A percentile compares a stretch with the other conserved stretches of the same genome.
Evolutionary conservation across 495 filamentous ascomycete species (phyloP).

Genomic region (Talaromyces ruber): DNA sequence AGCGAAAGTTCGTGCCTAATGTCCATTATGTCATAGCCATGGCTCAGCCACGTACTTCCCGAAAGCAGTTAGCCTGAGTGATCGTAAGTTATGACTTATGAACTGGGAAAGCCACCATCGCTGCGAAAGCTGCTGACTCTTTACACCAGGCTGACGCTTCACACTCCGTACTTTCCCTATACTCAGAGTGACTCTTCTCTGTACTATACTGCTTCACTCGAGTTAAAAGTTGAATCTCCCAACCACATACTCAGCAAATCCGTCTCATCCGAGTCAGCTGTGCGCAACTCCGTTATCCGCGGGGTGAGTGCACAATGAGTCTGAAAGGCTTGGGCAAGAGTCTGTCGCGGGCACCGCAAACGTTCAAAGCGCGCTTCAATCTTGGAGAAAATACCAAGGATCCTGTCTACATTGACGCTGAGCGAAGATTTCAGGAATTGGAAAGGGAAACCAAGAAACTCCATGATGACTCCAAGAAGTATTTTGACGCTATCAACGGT

Average conservation of each 20-base stretch:
- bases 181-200: background rate
- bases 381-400: conserved; percentile 90
- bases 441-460: conserved; percentile 94
- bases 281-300: background rate
- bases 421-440: conserved; percentile 87
- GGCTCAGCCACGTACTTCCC: background rate
- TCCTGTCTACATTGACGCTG: conserved; percentile 87
- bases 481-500: conserved; percentile 95
- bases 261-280: background rate
- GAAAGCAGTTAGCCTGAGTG: background rate
- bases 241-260: background rate
- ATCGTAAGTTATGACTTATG: background rate
- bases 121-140: background rate
- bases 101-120: background rate
- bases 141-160: background rate
- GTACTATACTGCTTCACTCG: background rate
- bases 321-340: conserved; percentile 94
- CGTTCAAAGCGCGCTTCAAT: conserved; percentile 85
- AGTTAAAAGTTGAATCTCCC: background rate
- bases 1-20: background rate
- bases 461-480: conserved; percentile 88
- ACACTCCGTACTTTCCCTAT: background rate
- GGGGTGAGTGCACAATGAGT: conserved; percentile 57
- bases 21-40: conserved; percentile 2
- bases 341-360: conserved; percentile 80